Percentiles rank a stretch among this genome's conserved stretches.
phyloP scores from a whole-genome alignment of 1,139 yeast species.

The Yamadazyma friedrichii region DNA sequence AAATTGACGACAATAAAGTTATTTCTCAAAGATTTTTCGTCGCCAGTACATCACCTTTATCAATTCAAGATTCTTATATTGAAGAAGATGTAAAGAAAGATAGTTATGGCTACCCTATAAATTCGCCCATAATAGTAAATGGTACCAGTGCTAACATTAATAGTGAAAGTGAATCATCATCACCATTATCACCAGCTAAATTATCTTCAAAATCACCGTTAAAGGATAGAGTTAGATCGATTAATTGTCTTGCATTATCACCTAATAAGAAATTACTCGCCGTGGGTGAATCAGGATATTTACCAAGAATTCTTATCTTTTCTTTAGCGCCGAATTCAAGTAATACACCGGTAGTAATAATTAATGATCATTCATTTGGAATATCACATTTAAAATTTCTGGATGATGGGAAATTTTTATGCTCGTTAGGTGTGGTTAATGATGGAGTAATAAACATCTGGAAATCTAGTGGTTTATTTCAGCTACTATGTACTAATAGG shows the following conservation, averaged over 20 bases:
- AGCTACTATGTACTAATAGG: constrained; percentile 48
- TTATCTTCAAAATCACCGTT: constrained; percentile 29
- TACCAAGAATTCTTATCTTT: constrained; percentile 59
- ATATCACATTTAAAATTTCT: constrained; percentile 55
- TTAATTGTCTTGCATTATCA: constrained; percentile 56
- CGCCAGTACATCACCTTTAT: constrained; percentile 37
- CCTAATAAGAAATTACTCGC: constrained; percentile 55
- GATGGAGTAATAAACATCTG: constrained; percentile 68
- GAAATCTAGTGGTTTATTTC: constrained; percentile 30
- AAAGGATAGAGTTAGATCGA: constrained; percentile 49
- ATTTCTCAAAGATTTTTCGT: constrained; percentile 48
- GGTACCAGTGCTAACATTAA: constrained; percentile 14
- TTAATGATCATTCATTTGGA: constrained; percentile 66
- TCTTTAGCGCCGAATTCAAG: constrained; percentile 53
- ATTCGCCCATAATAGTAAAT: constrained; percentile 26
- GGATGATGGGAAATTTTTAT: constrained; percentile 51
- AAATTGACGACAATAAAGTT: constrained; percentile 20
- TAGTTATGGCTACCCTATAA: constrained; percentile 30
- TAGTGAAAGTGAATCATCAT: not conserved
- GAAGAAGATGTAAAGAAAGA: constrained; percentile 21
- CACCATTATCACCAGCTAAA: constrained; percentile 2
- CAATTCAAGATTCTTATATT: constrained; percentile 8
- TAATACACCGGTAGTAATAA: constrained; percentile 48
- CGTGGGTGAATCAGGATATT: constrained; percentile 67
- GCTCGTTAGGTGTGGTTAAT: constrained; percentile 61